phyloP scores from a whole-genome alignment of 768 basidiomycete species.

The Hirschioporus abietinus region DNA sequence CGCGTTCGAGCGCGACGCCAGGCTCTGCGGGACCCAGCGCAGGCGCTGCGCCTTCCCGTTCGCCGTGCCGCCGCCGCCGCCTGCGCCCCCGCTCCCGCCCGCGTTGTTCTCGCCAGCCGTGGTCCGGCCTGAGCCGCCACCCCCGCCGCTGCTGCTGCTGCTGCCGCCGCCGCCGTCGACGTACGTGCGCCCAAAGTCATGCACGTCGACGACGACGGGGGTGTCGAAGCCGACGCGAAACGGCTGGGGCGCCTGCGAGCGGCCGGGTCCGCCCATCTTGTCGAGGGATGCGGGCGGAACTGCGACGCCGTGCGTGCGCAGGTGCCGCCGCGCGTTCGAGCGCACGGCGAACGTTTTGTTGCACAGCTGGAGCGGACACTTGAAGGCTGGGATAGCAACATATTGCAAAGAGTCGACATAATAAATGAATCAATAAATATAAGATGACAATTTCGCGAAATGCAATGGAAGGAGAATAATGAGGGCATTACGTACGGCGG shows the following conservation, averaged over 20 bases:
- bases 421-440: conserved; percentile 11
- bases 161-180: neutral
- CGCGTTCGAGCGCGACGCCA: conserved; percentile 25
- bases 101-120: neutral
- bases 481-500: conserved; percentile 36
- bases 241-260: conserved; percentile 18
- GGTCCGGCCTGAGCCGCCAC: too few species aligned
- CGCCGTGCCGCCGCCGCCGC: too few species aligned
- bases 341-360: conserved; percentile 19
- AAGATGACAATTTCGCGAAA: neutral
- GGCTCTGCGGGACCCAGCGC: conserved; percentile 38
- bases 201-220: conserved; percentile 40
- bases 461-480: conserved; percentile 9
- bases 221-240: conserved; percentile 41
- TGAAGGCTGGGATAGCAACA: neutral
- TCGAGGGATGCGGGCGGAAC: conserved; percentile 3
- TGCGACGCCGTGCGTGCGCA: conserved; percentile 2
- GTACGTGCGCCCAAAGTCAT: conserved; percentile 25
- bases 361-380: neutral
- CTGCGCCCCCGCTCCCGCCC: too few species aligned
- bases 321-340: conserved; percentile 19
- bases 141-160: too few species aligned
- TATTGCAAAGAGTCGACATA: too few species aligned
- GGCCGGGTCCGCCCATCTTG: neutral
- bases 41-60: neutral